These are phyloP conservation scores for Gracilaria gracilis DNA, from an alignment of 23 red algal species.

Conservation along the genomic window DNA sequence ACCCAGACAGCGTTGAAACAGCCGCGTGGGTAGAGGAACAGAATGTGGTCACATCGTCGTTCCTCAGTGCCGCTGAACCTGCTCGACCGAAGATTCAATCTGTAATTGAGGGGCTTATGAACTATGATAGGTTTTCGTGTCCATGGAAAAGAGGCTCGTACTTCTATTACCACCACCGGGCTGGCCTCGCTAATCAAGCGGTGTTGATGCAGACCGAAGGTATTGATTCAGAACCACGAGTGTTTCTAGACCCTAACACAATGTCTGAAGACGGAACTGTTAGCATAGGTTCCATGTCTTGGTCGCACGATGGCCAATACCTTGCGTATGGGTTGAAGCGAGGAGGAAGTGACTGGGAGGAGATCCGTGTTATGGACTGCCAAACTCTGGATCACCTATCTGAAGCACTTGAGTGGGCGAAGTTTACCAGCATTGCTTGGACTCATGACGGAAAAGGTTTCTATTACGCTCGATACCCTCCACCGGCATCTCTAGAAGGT, in stretches of 20 bases:
- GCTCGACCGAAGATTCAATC: slow-evolving; percentile 36
- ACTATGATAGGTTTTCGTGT: slow-evolving; percentile 75
- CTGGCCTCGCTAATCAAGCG: slow-evolving; percentile 75
- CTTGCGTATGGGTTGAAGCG: slow-evolving; percentile 68
- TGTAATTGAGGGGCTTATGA: slow-evolving; percentile 50
- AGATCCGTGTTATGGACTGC: slow-evolving; percentile 66
- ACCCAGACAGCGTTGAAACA: slow-evolving; percentile 75
- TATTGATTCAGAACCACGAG: slow-evolving; percentile 55
- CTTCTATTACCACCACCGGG: slow-evolving; percentile 66
- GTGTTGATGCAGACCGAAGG: slow-evolving; percentile 61
- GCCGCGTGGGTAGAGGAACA: slow-evolving; percentile 54
- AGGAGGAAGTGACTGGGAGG: slow-evolving; percentile 79
- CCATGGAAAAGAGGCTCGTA: slow-evolving; percentile 47
- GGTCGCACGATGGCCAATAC: slow-evolving; percentile 61
- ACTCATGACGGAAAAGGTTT: slow-evolving; percentile 71
- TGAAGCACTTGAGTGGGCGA: slow-evolving; percentile 80
- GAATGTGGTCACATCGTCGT: slow-evolving; percentile 67
- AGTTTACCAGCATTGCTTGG: slow-evolving; percentile 82
- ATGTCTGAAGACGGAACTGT: slow-evolving; percentile 80
- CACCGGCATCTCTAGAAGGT: slow-evolving; percentile 57
- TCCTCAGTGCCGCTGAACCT: slow-evolving; percentile 41
- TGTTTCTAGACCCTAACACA: slow-evolving; percentile 79
- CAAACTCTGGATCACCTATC: slow-evolving; percentile 41
- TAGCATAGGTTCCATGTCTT: slow-evolving; percentile 57
- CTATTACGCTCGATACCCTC: slow-evolving; percentile 77